Evolutionary conservation across 1,284 basidiomycete genomes (phyloP).

Genomic region (Pisolithus thermaeus): DNA sequence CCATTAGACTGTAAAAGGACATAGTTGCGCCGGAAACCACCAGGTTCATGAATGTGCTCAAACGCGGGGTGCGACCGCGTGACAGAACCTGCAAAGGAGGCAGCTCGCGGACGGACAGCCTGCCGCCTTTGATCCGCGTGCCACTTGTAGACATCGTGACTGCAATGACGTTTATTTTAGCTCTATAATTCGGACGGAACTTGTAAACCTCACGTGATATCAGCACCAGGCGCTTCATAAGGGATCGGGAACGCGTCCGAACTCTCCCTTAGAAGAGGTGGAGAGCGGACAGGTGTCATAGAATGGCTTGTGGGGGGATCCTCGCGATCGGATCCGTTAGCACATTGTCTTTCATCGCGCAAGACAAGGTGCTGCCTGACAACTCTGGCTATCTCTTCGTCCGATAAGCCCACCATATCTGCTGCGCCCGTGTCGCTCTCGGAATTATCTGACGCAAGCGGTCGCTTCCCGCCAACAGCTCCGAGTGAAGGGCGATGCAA

Average conservation of each 20-base stretch:
- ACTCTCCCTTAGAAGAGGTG: constrained; percentile 34
- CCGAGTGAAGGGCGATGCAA: constrained; percentile 25
- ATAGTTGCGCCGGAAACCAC: constrained; percentile 89
- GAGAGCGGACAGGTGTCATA: constrained; percentile 29
- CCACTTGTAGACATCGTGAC: constrained; percentile 95
- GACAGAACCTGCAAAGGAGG: constrained; percentile 65
- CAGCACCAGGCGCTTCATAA: constrained; percentile 79
- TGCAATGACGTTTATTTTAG: constrained; percentile 25
- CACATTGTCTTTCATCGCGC: constrained; percentile 55
- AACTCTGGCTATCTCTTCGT: constrained; percentile 81
- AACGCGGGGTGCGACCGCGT: constrained; percentile 63
- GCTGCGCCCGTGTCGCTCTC: constrained; percentile 24
- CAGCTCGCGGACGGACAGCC: constrained; percentile 54
- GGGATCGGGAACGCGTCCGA: constrained; percentile 77
- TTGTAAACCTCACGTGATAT: constrained; percentile 71
- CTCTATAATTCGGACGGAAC: constrained; percentile 12
- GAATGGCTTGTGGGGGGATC: constrained; percentile 28
- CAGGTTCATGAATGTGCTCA: constrained; percentile 88
- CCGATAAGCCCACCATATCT: constrained; percentile 56
- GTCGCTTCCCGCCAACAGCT: constrained; percentile 29
- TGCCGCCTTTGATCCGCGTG: constrained; percentile 67
- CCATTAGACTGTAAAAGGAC: constrained; percentile 66
- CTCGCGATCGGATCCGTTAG: constrained; percentile 32
- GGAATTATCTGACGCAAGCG: constrained; percentile 22
- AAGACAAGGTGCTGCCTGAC: constrained; percentile 77